These are phyloP conservation scores for Tetratostichococcus sp. DNA, from an alignment of 139 green algal genomes.

Conservation along the genomic window DNA sequence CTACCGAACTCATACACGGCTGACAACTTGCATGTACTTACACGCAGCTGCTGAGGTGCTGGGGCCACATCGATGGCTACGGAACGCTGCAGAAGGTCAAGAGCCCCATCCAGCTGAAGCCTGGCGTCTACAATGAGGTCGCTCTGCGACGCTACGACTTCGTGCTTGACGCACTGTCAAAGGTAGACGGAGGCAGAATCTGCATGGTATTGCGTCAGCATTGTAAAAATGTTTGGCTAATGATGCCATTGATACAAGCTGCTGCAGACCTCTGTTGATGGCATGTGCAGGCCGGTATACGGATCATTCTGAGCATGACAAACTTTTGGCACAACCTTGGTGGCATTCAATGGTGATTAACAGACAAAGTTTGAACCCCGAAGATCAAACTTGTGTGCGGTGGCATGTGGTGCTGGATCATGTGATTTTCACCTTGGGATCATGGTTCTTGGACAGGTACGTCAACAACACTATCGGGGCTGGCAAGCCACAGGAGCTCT, in stretches of 20 bases:
- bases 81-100: not conserved
- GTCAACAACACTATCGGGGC: not conserved
- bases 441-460: no score
- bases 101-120: not conserved
- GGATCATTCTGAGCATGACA: not conserved
- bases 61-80: not conserved
- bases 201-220: no score
- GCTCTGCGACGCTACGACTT: not conserved
- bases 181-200: not conserved
- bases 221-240: no score
- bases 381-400: not conserved
- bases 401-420: no score
- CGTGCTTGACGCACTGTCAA: not conserved
- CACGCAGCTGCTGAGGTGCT: not conserved
- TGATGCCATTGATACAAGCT: no score
- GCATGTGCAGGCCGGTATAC: not conserved
- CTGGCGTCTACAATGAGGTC: not conserved
- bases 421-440: no score
- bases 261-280: no score
- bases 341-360: not conserved
- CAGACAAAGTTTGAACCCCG: not conserved
- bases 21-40: not conserved
- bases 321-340: not conserved
- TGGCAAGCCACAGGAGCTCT: not conserved
- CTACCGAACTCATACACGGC: no score